Conservation (phyloP, 768 basidiomycete genomes). For the Boletus subcaerulescens region DNA sequence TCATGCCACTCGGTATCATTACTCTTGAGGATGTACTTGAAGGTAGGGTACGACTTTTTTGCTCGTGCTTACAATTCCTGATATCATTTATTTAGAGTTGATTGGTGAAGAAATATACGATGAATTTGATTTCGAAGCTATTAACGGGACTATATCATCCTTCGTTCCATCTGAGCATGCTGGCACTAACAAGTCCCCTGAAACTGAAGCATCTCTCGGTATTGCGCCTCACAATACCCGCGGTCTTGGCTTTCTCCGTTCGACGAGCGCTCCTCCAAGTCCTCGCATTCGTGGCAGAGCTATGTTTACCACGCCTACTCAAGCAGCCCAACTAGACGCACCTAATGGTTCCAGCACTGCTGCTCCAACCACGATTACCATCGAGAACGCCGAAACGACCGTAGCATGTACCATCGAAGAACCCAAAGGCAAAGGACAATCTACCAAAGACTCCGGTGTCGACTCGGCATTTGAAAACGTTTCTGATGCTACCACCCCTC, state of each 20-base stretch:
- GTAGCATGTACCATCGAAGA: neutral
- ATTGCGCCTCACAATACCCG: constrained; percentile 34
- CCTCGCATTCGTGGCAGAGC: constrained; percentile 33
- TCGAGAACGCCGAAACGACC: neutral
- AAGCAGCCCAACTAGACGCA: neutral
- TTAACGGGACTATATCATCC: constrained; percentile 50
- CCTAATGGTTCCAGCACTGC: neutral
- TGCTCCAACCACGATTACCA: neutral
- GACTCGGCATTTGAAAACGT: neutral
- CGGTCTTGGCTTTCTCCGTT: constrained; percentile 50
- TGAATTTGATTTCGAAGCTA: constrained; percentile 81
- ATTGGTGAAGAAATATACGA: constrained; percentile 94
- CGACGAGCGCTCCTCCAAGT: constrained; percentile 57
- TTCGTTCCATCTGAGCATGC: constrained; percentile 36
- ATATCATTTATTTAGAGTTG: constrained; percentile 51
- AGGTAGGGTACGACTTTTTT: constrained; percentile 41
- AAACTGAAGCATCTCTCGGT: constrained; percentile 14
- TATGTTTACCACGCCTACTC: constrained; percentile 3
- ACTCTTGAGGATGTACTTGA: constrained; percentile 92
- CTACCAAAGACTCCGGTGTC: neutral
- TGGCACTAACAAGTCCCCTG: constrained; percentile 32
- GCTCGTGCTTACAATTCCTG: neutral
- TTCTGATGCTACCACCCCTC: neutral
- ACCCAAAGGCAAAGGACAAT: constrained; percentile 1
- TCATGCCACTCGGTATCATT: constrained; percentile 88